These are phyloP conservation scores for Podaxis sp. DNA, from an alignment of 768 basidiomycete species.

Conservation along the genomic window DNA sequence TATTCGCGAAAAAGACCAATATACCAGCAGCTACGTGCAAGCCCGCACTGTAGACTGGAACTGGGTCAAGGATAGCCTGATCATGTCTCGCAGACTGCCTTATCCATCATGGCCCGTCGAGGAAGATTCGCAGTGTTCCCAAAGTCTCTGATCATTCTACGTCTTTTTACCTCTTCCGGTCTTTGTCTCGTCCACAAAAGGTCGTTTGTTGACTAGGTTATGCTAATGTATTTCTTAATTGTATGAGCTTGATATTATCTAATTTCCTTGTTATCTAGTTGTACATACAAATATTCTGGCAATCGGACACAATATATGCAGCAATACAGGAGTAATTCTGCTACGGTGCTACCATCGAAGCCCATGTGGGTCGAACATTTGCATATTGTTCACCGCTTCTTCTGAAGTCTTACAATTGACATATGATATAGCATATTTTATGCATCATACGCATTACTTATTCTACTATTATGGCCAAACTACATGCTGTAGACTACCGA, in stretches of 20 bases:
- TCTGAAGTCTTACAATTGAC: no score
- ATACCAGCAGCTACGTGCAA: slow-evolving; percentile 25
- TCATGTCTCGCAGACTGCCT: slow-evolving; percentile 55
- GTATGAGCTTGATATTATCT: neutral
- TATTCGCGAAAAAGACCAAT: slow-evolving; percentile 47
- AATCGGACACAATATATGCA: neutral
- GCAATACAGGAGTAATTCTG: neutral
- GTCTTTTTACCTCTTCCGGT: neutral
- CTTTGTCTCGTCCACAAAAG: neutral
- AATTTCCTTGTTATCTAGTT: neutral
- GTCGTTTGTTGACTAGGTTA: neutral
- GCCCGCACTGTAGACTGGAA: slow-evolving; percentile 49
- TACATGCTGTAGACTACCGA: neutral
- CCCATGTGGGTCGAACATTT: no score
- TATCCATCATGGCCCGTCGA: slow-evolving; percentile 29
- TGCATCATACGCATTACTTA: no score
- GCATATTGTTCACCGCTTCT: no score
- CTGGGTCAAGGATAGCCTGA: slow-evolving; percentile 81
- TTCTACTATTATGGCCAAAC: neutral
- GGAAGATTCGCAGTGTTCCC: slow-evolving; percentile 22
- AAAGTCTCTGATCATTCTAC: slow-evolving; percentile 6
- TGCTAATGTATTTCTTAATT: slow-evolving; percentile 4
- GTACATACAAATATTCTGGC: neutral
- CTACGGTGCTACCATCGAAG: neutral
- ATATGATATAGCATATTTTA: no score